Base-by-base conservation (phyloP, 441 rosid species). In the Brassica hybrid region DNA sequence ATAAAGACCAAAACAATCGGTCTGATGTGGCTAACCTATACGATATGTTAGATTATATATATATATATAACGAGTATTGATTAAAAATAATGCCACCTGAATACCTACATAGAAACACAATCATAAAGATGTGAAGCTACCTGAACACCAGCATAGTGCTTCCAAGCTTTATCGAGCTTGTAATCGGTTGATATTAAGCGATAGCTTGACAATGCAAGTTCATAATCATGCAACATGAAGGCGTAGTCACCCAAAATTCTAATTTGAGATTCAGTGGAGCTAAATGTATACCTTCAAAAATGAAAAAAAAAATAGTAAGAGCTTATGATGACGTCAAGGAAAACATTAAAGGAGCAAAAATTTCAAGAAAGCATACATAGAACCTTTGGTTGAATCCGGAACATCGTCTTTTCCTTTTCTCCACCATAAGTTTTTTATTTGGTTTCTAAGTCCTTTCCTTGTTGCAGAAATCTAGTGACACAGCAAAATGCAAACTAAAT, bases 151-250 rank as follows among this genome's bases (percentile, higher is more conserved):
- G 99, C 99, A 87, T 94, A 94, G 76, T 86, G 91, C 85, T 91
- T 94, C 98, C 99, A 96, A 64, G 98, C 99, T 85, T 96, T 94
- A 82, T 96, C 99, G 72, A 96, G 83, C 87, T 96, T 94, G 86
- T 92, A 96, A 87, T 96, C 99, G n/a, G 98, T 96, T 36, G 98
- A 96, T 82, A 96, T 90, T 69, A 96, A 86, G 80, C 95, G 96
- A 84, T 94, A 94, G 84, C 94, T 96, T 64, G 98, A 93, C 79
- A 96, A 74, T 10, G 99, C 98, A 66, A 96, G 95, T 80, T 96
- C 99, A 84, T 92, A 94, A 85, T 94, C 99, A 65, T 91, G 88
- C 84, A 96, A 84, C 97, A 96, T 94, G 90, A 96, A 96, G 74
- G 98, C 98, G 80, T 91, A 90, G 85, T 96, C 99, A 73, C 94